Evolutionary conservation across 2,329 filamentous ascomycete species (phyloP).

Genomic region (Fusarium graminum): DNA sequence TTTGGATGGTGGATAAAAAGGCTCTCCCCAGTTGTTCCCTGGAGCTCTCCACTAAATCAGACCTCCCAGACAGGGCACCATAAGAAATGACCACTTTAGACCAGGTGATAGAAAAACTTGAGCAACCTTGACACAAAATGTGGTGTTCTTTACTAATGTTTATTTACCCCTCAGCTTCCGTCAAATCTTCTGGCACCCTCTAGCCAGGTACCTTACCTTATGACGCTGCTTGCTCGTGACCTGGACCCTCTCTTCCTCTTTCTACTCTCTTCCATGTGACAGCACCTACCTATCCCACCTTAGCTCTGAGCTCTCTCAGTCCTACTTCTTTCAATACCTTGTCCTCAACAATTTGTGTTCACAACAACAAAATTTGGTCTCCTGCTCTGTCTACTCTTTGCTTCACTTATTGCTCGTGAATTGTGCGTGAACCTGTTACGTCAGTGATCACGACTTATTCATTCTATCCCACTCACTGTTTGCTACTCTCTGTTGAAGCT

Average conservation of each 20-base stretch:
- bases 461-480: constrained; percentile 13
- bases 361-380: constrained; percentile 8
- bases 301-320: constrained; percentile 12
- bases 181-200: not conserved
- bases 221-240: constrained; percentile 28
- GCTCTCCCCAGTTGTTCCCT: constrained; percentile 4
- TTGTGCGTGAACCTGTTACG: constrained; percentile 37
- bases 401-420: constrained; percentile 13
- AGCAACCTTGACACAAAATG: too few relatives aligned
- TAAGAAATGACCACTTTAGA: too few relatives aligned
- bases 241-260: constrained; percentile 29
- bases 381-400: constrained; percentile 4
- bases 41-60: constrained; percentile 12
- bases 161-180: too few relatives aligned
- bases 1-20: constrained; percentile 20
- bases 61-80: not conserved
- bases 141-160: too few relatives aligned
- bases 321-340: constrained; percentile 1
- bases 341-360: constrained; percentile 11
- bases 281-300: constrained; percentile 24
- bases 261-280: constrained; percentile 45
- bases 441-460: constrained; percentile 33
- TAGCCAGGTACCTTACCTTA: constrained; percentile 21
- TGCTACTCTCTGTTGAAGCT: constrained; percentile 9
- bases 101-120: too few relatives aligned